phyloP scores from a whole-genome alignment of 225 moss, liverwort and hornwort genomes.

The Physcomitrium patens region DNA sequence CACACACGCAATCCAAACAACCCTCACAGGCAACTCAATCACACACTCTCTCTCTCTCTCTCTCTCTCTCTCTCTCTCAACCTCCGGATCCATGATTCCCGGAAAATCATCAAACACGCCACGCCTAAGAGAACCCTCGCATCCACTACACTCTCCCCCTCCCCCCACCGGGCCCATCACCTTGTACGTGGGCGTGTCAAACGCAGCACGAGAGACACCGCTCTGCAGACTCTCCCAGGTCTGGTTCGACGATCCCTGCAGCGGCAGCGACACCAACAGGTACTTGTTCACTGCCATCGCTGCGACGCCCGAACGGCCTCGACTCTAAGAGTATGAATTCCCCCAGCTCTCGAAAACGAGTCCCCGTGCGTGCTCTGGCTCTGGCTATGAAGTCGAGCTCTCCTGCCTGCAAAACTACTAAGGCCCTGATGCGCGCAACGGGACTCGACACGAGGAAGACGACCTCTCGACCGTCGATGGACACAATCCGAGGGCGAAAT shows the following conservation, averaged over 20 bases:
- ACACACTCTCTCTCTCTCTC: too few species aligned
- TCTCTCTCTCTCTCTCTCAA: too few species aligned
- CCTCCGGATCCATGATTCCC: constrained; percentile 17
- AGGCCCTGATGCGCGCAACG: not conserved
- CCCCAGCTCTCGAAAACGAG: not conserved
- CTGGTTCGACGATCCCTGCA: constrained; percentile 67
- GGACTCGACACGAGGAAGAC: constrained; percentile 9
- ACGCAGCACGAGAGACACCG: constrained; percentile 71
- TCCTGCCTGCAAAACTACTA: not conserved
- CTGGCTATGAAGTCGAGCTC: constrained; percentile 33
- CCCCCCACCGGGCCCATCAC: constrained; percentile 29
- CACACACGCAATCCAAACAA: not conserved
- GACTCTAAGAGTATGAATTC: not conserved
- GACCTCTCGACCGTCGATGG: constrained; percentile 25
- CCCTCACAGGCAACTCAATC: not conserved
- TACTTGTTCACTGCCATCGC: constrained; percentile 82
- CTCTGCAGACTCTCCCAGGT: constrained; percentile 76
- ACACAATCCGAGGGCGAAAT: constrained; percentile 6
- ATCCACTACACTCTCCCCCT: constrained; percentile 23
- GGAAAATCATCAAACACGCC: not conserved
- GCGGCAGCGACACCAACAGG: constrained; percentile 77
- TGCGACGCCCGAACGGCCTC: not conserved
- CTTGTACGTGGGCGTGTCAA: constrained; percentile 85
- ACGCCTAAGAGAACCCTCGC: not conserved
- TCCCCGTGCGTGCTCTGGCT: constrained; percentile 26